Base-by-base conservation (phyloP, 768 basidiomycete genomes). In the Serendipita sp. region DNA sequence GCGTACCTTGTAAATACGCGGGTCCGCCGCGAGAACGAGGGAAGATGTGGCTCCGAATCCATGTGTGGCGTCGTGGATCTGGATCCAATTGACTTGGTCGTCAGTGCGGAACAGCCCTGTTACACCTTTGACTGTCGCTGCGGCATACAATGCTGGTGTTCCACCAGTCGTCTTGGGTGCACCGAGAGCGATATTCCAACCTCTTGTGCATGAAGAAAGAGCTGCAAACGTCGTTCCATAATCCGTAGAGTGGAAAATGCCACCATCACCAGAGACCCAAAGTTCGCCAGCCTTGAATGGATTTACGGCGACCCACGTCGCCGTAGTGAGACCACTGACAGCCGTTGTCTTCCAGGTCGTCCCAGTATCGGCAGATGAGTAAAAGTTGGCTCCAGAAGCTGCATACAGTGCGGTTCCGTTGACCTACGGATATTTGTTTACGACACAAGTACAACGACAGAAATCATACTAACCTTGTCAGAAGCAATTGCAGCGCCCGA, bases 151-250 rank as follows among this genome's bases (percentile, higher is more conserved):
- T 16, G 83, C 76, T 4, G 82, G 83, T 66, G 83, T 81, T 3
- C 78, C 78, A 3, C 78, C 79, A 2, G 77, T 66, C 13, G 66
- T 70, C 66, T 69, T 70, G 7, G 83, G 80, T 28, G 82, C 82
- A 30, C 83, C 83, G 18, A 83, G 75, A 18, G 80, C 80, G 44
- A 84, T 78, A 7, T 78, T 78, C 82, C 82, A 85, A 1, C 82
- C 82, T 66, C 78, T 73, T 3, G 75, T 74, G 46, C 83, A 72
- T 0, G 78, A 79, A 15, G 78, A 68, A 51, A 83, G 71, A 4
- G 78, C 68, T 16, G 75, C 74, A 71, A 83, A 83, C 2, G 78
- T 74, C 0, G 77, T 69, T 0, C 83, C 83, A 15, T 70, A 75
- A 71, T 83, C 73, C 13, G 79, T 81, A 1, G 81, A 81, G 70